These are phyloP conservation scores for Cutaneotrichosporon sp. DNA, from an alignment of 1,284 basidiomycete genomes.

Conservation along the genomic window DNA sequence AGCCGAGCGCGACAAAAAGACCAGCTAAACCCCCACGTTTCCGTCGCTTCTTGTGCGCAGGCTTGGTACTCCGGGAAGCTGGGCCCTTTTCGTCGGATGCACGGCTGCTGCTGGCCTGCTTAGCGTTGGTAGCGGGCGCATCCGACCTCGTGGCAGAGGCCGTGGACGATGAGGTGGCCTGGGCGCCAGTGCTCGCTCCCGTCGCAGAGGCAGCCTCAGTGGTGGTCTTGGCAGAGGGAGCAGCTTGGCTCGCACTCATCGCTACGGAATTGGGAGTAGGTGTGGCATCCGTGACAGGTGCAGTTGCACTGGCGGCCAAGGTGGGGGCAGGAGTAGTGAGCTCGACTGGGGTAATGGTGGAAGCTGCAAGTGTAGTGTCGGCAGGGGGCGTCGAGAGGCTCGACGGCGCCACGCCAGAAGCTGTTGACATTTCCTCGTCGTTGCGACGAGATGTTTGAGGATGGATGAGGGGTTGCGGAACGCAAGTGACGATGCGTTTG, in stretches of 20 bases:
- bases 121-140: conserved; percentile 4
- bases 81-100: conserved; percentile 11
- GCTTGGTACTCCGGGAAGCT: conserved; percentile 5
- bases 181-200: not conserved
- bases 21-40: conserved; percentile 44
- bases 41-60: conserved; percentile 39
- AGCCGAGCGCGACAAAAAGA: conserved; percentile 44
- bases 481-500: conserved; percentile 1
- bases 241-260: not conserved
- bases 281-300: not conserved
- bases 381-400: not conserved
- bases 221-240: not conserved
- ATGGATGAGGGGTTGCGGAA: conserved; percentile 5
- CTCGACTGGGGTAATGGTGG: conserved; percentile 2
- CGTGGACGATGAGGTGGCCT: not conserved
- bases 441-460: conserved; percentile 14
- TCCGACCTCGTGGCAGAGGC: not conserved
- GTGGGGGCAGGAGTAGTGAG: not conserved
- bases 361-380: conserved; percentile 3
- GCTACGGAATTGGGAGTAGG: not conserved
- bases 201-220: not conserved
- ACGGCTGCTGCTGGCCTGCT: not conserved
- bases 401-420: conserved; percentile 19
- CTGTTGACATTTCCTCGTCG: conserved; percentile 27
- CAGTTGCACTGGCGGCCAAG: conserved; percentile 3